Percentiles rank a stretch among this genome's conserved stretches.
phyloP scores from a whole-genome alignment of 768 basidiomycete species.

The Ramaria sp. region DNA sequence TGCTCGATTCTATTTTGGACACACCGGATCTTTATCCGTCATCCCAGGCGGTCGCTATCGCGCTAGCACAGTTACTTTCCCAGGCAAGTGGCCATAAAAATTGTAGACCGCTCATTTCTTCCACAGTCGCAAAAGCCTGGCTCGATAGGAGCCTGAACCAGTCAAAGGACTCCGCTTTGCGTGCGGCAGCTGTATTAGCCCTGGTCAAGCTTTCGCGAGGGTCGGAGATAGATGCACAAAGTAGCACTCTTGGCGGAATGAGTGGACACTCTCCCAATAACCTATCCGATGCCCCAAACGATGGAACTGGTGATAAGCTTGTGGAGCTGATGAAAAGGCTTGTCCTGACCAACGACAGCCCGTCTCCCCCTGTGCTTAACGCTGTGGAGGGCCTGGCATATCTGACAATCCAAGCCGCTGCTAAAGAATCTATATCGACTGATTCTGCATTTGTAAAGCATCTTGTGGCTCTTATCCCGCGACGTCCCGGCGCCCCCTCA shows the following conservation, averaged over 20 bases:
- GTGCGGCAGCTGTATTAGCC: constrained; percentile 59
- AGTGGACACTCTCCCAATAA: background rate
- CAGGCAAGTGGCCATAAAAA: constrained; percentile 68
- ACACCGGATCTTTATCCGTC: constrained; percentile 54
- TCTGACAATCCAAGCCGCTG: constrained; percentile 49
- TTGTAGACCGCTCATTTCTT: constrained; percentile 51
- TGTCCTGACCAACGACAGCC: constrained; percentile 26
- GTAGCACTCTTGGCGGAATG: background rate
- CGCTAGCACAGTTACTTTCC: constrained; percentile 63
- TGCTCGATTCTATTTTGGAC: constrained; percentile 57
- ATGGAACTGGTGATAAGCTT: constrained; percentile 32
- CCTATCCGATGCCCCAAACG: background rate
- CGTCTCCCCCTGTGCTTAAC: constrained; percentile 36
- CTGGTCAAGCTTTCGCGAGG: constrained; percentile 70
- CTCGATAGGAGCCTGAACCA: constrained; percentile 47
- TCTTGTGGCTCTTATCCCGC: constrained; percentile 49
- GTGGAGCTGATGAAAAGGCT: constrained; percentile 48
- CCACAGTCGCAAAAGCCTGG: constrained; percentile 49
- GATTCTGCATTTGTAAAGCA: constrained; percentile 43
- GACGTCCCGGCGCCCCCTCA: constrained; percentile 26
- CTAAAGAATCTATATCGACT: constrained; percentile 53
- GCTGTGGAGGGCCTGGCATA: constrained; percentile 83
- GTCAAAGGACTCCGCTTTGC: constrained; percentile 33
- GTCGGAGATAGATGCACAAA: constrained; percentile 30
- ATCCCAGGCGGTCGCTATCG: constrained; percentile 37